Conservation (phyloP, 2,329 filamentous ascomycete genomes). For the Stagonosporopsis rhizophila region DNA sequence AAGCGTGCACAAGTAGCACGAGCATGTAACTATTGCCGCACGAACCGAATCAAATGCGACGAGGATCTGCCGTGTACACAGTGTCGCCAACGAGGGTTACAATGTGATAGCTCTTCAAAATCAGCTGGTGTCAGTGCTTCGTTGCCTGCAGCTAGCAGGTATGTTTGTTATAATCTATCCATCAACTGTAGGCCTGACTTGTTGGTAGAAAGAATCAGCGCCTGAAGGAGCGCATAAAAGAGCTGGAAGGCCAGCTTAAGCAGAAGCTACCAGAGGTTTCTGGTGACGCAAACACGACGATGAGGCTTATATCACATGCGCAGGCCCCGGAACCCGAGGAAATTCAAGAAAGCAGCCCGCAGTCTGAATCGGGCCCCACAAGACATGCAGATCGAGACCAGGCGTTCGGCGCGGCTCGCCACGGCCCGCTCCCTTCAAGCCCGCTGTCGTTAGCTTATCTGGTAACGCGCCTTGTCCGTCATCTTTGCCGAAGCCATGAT, state of each 20-base stretch:
- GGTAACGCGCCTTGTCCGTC: constrained; percentile 6
- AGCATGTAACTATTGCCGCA: constrained; percentile 8
- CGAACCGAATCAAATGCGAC: constrained; percentile 13
- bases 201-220: constrained; percentile 5
- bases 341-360: neutral
- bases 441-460: constrained; percentile 9
- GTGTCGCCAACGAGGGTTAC: constrained; percentile 9
- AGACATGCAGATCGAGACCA: neutral
- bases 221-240: constrained; percentile 10
- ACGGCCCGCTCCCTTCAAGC: constrained; percentile 2
- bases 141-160: constrained; percentile 6
- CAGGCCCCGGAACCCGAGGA: neutral
- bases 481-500: constrained; percentile 3
- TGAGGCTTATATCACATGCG: neutral
- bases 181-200: neutral
- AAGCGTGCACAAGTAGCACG: constrained; percentile 10
- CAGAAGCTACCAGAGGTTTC: neutral
- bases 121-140: neutral
- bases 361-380: neutral
- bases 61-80: constrained; percentile 9
- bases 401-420: neutral
- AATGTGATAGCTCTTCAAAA: constrained; percentile 5
- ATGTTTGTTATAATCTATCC: neutral
- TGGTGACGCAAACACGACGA: neutral
- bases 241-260: constrained; percentile 7